These are phyloP conservation scores for Crithidia bombi DNA, from an alignment of 208 protist species.

Conservation along the genomic window DNA sequence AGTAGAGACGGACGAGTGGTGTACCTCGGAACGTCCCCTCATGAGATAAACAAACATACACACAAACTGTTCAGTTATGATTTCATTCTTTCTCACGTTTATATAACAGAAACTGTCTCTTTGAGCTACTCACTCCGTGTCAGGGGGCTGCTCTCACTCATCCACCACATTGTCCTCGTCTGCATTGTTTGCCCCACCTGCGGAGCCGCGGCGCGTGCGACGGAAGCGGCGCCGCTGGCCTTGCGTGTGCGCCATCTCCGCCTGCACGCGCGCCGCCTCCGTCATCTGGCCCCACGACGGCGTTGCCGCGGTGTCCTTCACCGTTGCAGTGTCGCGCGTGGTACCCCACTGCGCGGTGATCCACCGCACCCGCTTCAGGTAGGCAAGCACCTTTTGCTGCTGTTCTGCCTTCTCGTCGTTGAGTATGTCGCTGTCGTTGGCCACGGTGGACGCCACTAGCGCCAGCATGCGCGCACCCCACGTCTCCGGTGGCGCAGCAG, in stretches of 20 bases:
- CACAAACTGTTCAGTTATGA: no score
- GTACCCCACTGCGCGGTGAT: slow-evolving; percentile 50
- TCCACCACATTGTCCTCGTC: slow-evolving; percentile 16
- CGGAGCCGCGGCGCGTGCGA: slow-evolving; percentile 36
- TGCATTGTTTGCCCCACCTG: slow-evolving; percentile 2
- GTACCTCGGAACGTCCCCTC: no score
- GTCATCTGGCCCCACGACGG: slow-evolving; percentile 48
- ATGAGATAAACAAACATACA: no score
- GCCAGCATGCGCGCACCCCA: slow-evolving; percentile 33
- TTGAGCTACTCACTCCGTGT: no score
- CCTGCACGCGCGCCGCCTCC: slow-evolving; percentile 48
- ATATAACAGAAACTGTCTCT: no score
- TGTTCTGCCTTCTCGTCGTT: slow-evolving; percentile 30
- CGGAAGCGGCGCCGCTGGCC: slow-evolving; percentile 54
- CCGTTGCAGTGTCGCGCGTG: slow-evolving; percentile 5
- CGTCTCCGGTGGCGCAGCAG: slow-evolving; percentile 4
- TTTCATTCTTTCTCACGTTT: no score
- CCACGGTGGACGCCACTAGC: slow-evolving; percentile 22
- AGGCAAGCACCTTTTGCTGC: slow-evolving; percentile 51
- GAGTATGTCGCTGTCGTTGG: neutral
- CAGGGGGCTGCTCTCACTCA: no score
- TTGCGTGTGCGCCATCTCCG: slow-evolving; percentile 56
- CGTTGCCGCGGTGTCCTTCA: slow-evolving; percentile 19
- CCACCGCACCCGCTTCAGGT: slow-evolving; percentile 70
- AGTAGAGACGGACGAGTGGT: no score